Base-by-base conservation (phyloP, 768 basidiomycete genomes). In the Amanita thiersii region DNA sequence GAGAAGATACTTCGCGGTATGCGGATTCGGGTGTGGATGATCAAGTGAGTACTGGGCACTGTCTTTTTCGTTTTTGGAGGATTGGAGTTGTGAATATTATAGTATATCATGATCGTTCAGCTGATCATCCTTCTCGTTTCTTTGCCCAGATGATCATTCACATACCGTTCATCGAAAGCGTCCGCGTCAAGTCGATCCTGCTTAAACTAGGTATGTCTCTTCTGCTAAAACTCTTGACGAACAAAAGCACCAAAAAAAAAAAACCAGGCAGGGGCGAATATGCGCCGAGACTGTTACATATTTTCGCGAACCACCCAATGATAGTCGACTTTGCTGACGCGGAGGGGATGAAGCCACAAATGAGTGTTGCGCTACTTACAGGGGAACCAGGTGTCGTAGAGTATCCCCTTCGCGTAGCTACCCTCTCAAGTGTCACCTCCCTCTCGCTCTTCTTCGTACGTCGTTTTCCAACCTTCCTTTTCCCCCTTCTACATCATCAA, bases 21-120 rank as follows among this genome's bases (percentile, higher is more conserved):
- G 79, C 77, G 10, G 82, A 90, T 14, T 89, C 87, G 0, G 80
- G 77, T 23, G 87, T 89, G 10, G 88, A 91, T 49, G 87, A 91
- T 54, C 86, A 91, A 73, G 87, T 85, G n/a, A n/a, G n/a, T n/a
- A n/a, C n/a, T n/a, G n/a, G n/a, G n/a, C n/a, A n/a, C n/a, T n/a
- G n/a, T n/a, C n/a, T n/a, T n/a, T n/a, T n/a, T n/a, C n/a, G n/a
- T n/a, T n/a, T n/a, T n/a, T n/a, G n/a, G n/a, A n/a, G n/a, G n/a
- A n/a, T n/a, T n/a, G n/a, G n/a, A n/a, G n/a, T n/a, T n/a, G n/a
- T 46, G 37, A 66, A 20, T 18, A 9, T 20, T 37, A 17, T 34
- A 45, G 23, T 15, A 42, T 14, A 8, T 33, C 29, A 8, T n/a
- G n/a, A 25, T 18, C 17, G 19, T 39, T 21, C 24, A 36, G 18